A percentile compares a stretch with the other conserved stretches of the same genome.
These are phyloP conservation scores for Suillus hirtellus DNA, from an alignment of 768 basidiomycete genomes.

Conservation along the genomic window DNA sequence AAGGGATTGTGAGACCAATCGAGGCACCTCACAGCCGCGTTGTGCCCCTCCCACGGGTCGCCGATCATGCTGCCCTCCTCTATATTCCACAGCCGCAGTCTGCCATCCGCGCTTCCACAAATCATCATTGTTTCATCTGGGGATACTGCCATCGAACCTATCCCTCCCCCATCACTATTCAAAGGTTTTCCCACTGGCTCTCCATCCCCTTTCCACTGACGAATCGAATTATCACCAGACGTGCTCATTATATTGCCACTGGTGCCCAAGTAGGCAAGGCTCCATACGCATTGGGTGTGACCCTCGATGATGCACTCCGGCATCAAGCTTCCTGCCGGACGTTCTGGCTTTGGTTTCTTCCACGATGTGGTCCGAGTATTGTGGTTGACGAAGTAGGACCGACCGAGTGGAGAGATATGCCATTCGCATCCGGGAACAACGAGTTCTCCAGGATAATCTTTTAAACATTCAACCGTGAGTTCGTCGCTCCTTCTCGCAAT, in stretches of 20 bases:
- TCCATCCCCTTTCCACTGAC: background rate
- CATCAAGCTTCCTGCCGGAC: background rate
- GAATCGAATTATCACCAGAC: background rate
- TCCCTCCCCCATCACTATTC: background rate
- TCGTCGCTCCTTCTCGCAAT: background rate
- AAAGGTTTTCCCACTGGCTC: background rate
- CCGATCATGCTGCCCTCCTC: background rate
- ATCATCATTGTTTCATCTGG: background rate
- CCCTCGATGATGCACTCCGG: background rate
- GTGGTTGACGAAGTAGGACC: background rate
- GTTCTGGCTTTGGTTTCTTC: background rate
- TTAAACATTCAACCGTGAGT: background rate
- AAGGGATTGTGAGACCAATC: conserved; percentile 16
- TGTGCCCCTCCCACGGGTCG: background rate
- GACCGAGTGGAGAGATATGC: background rate
- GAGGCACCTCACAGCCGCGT: background rate
- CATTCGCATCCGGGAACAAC: background rate
- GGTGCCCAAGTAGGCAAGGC: background rate
- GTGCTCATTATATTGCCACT: background rate
- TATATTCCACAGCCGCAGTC: background rate
- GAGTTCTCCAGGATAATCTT: background rate
- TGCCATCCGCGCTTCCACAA: background rate
- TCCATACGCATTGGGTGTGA: background rate
- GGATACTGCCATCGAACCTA: background rate
- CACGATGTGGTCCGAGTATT: background rate